Evolutionary conservation across 169 alveolate species (phyloP), one percentile per base, ranked within the genome.

Genomic region (Plasmodium berghei): DNA sequence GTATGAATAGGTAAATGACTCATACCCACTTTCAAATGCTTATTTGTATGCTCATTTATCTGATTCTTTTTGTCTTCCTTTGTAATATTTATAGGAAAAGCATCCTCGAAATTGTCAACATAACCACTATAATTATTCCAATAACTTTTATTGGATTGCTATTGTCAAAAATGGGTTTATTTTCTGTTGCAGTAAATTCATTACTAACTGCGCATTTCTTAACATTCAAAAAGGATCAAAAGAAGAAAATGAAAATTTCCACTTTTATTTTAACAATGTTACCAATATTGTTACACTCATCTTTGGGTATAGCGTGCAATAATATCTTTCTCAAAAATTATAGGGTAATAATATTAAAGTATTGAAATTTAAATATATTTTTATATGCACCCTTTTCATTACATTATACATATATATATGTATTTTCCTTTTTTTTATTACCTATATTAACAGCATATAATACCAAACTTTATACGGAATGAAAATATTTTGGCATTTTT

Each of bases 141-240:
- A 8, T 86, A 42, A 14, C 72, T 9, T 28, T 59, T n/a, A 61
- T 86, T 24, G 91, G 91, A 12, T 71, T 86, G n/a, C 28, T 72
- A 59, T 62, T 86, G 56, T 72, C 91, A 48, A 86, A 86, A 64
- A 86, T 86, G 91, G 86, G 77, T 26, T 22, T 86, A 24, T 86
- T 86, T 59, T 63, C 91, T 46, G 91, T 86, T 58, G 91, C 72
- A 16, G 87, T 86, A n/a, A 86, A 86, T 86, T 70, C 72, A 74
- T 16, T 86, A 58, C 72, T 86, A 22, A 86, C 91, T 40, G 56
- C 91, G 28, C 91, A 86, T 63, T 86, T 86, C 64, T 86, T 86
- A 70, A 86, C 91, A 16, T 86, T 54, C 87, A 86, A 48, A 61
- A 86, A 86, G 45, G 91, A 86, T 54, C 77, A 69, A 86, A 69